Base-by-base conservation (phyloP, 129 eudicot genomes). In the Silybum marianum region DNA sequence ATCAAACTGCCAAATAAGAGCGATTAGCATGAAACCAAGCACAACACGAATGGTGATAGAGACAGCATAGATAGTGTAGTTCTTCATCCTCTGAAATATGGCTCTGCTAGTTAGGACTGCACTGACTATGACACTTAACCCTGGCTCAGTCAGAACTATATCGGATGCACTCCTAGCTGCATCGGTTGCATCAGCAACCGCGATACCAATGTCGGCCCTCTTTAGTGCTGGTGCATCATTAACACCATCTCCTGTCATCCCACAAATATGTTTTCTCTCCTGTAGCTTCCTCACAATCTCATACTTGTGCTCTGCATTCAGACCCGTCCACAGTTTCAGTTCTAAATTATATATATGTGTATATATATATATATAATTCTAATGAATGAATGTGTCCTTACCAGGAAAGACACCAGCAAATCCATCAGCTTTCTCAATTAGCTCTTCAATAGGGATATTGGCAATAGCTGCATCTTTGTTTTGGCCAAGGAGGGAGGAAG, bases 331-430 rank as follows among this genome's bases (percentile, higher is more conserved):
- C 24, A 14, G 48, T 42, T n/a, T 81, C 22, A 81, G 54, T 30
- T 74, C 30, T 39, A 62, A 30, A 8, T 36, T 62, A 36, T 62
- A 2, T 71, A 9, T 14, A 24, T 9, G 28, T 73, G 11, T 18
- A 18, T 32, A 32, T 4, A 32, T 32, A 32, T 32, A 32, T 2
- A 5, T 71, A 26, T 26, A 26, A 28, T 39, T 18, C n/a, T 23
- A 24, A 23, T 23, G 12, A 26, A 26, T 13, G 34, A 21, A 67
- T 22, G 30, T 76, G 34, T 69, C n/a, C 68, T 80, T 76, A 91
- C 97, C 98, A 23, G 98, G 98, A 77, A 93, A 93, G 73, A 93
- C 98, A 0, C 98, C 98, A 62, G 98, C 98, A 84, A 93, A 93
- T 26, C 98, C 98, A 66, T 93, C 98, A 48, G 98, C 98, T 71